Base-by-base conservation (phyloP, 192 early-diverging fungal genomes). In the Spinellus fusiger region DNA sequence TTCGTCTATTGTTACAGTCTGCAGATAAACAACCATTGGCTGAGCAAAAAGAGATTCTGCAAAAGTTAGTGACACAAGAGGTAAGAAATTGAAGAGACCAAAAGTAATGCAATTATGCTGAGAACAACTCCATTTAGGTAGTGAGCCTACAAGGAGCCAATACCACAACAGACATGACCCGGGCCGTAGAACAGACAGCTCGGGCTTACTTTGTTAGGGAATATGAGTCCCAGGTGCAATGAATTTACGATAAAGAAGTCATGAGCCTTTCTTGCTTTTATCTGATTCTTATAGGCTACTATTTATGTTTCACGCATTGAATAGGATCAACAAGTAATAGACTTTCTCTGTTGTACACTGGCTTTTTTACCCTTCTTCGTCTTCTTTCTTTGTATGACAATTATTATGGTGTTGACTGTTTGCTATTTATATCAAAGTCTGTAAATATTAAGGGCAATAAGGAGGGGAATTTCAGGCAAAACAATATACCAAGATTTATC, bases 191-290 rank as follows among this genome's bases (percentile, higher is more conserved):
- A 10, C 48, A 53, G 28, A 58, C 40, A 16, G 65, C 58, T 18
- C 32, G 40, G 26, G 22, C 27, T 32, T 67, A 67, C 44, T 67
- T 47, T 51, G 51, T 16, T 33, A 47, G 65, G 31, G 65, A 67
- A 60, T 67, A 67, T 23, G 44, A 59, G 10, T 13, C 35, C 13
- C 18, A n/a, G 10, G 10, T 18, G 10, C 40, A 10, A 44, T 44
- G 35, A 37, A 9, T 37, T 6, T 37, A 37, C 35, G 6, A 37
- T 6, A 6, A 37, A 37, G 35, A n/a, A n/a, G n/a, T n/a, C n/a
- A n/a, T n/a, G n/a, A n/a, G n/a, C n/a, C n/a, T n/a, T n/a, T n/a
- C n/a, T n/a, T n/a, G n/a, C n/a, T n/a, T n/a, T n/a, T n/a, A n/a
- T n/a, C n/a, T n/a, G n/a, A n/a, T n/a, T n/a, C n/a, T n/a, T n/a